Evolutionary conservation across 768 basidiomycete genomes (phyloP).

Genomic region (Lactifluus piperatus): DNA sequence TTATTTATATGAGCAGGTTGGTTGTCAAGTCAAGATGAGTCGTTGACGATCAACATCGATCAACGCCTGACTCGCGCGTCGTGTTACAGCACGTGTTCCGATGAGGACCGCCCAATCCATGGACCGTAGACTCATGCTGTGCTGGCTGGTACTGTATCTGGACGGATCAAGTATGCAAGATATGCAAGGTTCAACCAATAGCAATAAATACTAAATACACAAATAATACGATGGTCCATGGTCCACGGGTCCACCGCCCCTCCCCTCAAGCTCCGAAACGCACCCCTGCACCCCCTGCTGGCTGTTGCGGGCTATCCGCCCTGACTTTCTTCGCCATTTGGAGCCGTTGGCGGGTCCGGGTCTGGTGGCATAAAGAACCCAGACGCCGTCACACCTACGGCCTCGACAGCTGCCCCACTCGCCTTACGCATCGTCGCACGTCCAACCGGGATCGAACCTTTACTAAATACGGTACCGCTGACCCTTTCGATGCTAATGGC

Average conservation of each 20-base stretch:
- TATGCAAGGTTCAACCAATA: background rate
- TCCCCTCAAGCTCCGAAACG: background rate
- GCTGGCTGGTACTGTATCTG: background rate
- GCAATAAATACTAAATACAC: background rate
- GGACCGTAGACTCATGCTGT: background rate
- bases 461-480: slow-evolving; percentile 26
- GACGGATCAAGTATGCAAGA: background rate
- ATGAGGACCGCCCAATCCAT: background rate
- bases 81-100: slow-evolving; percentile 8
- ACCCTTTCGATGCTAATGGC: slow-evolving; percentile 58
- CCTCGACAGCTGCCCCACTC: slow-evolving; percentile 67
- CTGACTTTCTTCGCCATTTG: background rate
- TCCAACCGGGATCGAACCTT: slow-evolving; percentile 59
- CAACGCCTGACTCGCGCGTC: background rate
- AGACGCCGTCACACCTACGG: slow-evolving; percentile 62
- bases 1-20: background rate
- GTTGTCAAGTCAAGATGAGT: slow-evolving; percentile 15
- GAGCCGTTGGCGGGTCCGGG: slow-evolving; percentile 1
- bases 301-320: background rate
- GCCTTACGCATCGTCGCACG: slow-evolving; percentile 52
- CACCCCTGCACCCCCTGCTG: too few species aligned
- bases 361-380: slow-evolving; percentile 55
- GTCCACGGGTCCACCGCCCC: background rate
- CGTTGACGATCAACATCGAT: background rate
- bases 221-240: background rate